These are phyloP conservation scores for Chrysanthemum makinoi DNA, from an alignment of 129 eudicot species.

Conservation along the genomic window DNA sequence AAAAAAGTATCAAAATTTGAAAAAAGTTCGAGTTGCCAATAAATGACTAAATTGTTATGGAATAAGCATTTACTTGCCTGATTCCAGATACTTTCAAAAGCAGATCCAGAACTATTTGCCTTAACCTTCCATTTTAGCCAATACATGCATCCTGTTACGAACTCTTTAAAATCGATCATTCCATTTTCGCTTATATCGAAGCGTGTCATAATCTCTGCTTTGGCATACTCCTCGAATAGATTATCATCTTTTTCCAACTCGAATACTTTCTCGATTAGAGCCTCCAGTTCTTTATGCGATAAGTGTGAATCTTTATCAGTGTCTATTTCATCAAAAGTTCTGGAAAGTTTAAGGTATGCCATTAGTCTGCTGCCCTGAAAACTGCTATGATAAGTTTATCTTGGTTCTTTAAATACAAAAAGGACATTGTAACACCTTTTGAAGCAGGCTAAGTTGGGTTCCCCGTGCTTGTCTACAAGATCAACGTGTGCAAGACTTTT, in stretches of 20 bases:
- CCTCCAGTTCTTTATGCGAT: not conserved
- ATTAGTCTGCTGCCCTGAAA: not conserved
- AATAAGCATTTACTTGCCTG: not conserved
- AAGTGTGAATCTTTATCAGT: not conserved
- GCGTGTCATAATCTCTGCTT: slow-evolving; percentile 19
- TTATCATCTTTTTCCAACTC: slow-evolving; percentile 1
- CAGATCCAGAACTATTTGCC: not conserved
- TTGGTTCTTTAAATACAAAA: too few relatives aligned
- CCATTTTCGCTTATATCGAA: slow-evolving; percentile 10
- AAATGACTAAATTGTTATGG: not conserved
- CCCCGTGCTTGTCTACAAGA: too few relatives aligned
- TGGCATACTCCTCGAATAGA: slow-evolving; percentile 16
- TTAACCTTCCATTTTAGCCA: slow-evolving; percentile 14
- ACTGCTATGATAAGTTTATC: too few relatives aligned
- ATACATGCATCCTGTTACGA: slow-evolving; percentile 1
- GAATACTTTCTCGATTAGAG: not conserved
- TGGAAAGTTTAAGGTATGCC: not conserved
- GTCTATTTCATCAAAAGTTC: not conserved
- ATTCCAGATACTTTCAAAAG: not conserved
- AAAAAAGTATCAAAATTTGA: too few relatives aligned
- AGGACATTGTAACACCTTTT: too few relatives aligned
- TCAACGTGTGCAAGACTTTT: too few relatives aligned
- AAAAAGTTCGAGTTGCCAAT: not conserved
- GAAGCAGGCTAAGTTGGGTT: too few relatives aligned
- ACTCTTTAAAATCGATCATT: not conserved